Conservation (phyloP, 148 eudicot genomes). For the Cornus florida region DNA sequence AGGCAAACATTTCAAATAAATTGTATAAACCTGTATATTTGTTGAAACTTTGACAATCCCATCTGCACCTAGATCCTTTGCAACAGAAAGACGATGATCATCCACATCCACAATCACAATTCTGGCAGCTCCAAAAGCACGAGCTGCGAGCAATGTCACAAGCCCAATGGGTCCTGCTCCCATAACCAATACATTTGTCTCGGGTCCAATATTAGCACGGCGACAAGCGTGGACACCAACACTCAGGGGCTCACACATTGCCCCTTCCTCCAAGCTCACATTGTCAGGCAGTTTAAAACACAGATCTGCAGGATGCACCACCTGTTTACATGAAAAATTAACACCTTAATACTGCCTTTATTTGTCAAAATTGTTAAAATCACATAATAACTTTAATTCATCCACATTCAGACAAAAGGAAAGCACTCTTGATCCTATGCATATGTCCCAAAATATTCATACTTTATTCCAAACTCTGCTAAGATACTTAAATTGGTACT, state of each 20-base stretch:
- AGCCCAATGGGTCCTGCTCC: slow-evolving; percentile 93
- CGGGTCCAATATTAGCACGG: slow-evolving; percentile 76
- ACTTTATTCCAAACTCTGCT: no score
- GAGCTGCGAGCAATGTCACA: slow-evolving; percentile 84
- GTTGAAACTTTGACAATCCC: slow-evolving; percentile 70
- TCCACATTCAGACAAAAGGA: no score
- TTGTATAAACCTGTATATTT: slow-evolving; percentile 43
- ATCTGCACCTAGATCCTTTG: slow-evolving; percentile 82
- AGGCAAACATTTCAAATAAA: neutral
- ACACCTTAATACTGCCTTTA: neutral
- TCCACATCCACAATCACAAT: slow-evolving; percentile 78
- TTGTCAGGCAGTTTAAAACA: slow-evolving; percentile 87
- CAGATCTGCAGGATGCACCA: slow-evolving; percentile 95
- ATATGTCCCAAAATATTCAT: no score
- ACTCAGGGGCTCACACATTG: slow-evolving; percentile 79
- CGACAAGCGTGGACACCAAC: slow-evolving; percentile 90
- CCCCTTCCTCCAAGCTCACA: slow-evolving; percentile 77
- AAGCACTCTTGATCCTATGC: no score
- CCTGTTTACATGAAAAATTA: slow-evolving; percentile 33
- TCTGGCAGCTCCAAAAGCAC: slow-evolving; percentile 86
- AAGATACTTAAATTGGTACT: no score
- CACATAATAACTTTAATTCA: neutral
- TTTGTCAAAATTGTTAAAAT: neutral
- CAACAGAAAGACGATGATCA: slow-evolving; percentile 72
- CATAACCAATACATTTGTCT: slow-evolving; percentile 69